Evolutionary conservation across 176 grass and related monocot genomes (phyloP).

Genomic region (Coix lacrymajobi): DNA sequence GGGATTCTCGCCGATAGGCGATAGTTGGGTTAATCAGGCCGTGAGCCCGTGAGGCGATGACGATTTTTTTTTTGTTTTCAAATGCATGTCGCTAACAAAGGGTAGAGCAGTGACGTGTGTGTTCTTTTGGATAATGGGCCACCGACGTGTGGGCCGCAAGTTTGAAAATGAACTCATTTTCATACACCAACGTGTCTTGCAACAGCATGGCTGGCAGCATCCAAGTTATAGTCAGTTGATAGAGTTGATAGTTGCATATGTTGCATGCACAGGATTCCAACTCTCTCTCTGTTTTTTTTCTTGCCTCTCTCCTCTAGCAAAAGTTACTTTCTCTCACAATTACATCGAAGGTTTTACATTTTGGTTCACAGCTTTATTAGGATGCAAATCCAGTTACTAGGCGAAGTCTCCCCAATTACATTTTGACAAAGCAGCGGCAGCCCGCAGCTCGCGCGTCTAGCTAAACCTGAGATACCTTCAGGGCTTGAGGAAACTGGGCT

Average conservation of each 20-base stretch:
- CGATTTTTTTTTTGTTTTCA: not conserved
- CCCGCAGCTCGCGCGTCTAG: too few species aligned
- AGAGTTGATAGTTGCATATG: not conserved
- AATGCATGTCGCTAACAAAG: not conserved
- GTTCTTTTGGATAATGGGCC: not conserved
- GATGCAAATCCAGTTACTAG: too few species aligned
- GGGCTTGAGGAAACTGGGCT: not conserved
- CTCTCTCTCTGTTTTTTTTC: too few species aligned
- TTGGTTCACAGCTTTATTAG: too few species aligned
- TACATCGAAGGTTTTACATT: too few species aligned
- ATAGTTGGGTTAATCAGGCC: not conserved
- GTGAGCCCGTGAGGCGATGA: not conserved
- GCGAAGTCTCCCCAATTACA: not conserved
- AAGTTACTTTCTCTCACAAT: too few species aligned
- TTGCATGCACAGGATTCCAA: not conserved
- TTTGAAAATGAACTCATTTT: not conserved
- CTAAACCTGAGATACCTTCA: too few species aligned
- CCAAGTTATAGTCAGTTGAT: not conserved
- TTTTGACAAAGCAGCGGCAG: too few species aligned
- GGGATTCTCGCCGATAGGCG: conserved; percentile 24
- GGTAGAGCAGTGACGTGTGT: not conserved
- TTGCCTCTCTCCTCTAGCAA: too few species aligned
- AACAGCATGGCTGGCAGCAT: not conserved
- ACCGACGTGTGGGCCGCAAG: not conserved
- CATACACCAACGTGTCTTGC: not conserved